These are phyloP conservation scores for Beauveria sp. DNA, from an alignment of 2,329 filamentous ascomycete genomes.

Conservation along the genomic window DNA sequence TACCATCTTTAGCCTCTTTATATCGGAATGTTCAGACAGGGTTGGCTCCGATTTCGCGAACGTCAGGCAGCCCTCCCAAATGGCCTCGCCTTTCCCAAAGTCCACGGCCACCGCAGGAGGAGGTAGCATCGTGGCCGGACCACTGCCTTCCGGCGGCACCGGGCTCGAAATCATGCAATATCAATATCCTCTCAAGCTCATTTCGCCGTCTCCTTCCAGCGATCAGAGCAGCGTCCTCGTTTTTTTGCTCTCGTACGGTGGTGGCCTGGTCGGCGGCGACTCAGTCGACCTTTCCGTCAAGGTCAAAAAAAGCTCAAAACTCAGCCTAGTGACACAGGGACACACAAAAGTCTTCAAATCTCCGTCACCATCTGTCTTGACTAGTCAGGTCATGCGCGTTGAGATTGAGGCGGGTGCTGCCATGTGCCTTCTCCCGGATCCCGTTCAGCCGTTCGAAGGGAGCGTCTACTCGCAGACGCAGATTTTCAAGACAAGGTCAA, in stretches of 20 bases:
- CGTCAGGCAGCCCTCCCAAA: constrained; percentile 16
- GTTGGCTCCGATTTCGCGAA: not conserved
- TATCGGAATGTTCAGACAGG: not conserved
- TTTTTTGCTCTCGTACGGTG: constrained; percentile 90
- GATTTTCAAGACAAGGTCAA: constrained; percentile 56
- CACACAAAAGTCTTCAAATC: constrained; percentile 96
- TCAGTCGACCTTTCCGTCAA: constrained; percentile 64
- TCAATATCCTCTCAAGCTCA: constrained; percentile 90
- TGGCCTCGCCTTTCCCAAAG: constrained; percentile 67
- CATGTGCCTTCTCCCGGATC: constrained; percentile 73
- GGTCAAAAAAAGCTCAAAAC: constrained; percentile 55
- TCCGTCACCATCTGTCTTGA: constrained; percentile 43
- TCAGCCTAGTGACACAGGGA: constrained; percentile 64
- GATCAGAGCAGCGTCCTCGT: constrained; percentile 65
- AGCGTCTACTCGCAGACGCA: constrained; percentile 83
- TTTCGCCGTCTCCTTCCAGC: constrained; percentile 65
- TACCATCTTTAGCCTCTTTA: not conserved
- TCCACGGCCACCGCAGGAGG: constrained; percentile 69
- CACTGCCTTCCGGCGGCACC: constrained; percentile 64
- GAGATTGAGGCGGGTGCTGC: constrained; percentile 42
- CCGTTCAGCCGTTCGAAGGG: constrained; percentile 80
- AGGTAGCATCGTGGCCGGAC: constrained; percentile 66
- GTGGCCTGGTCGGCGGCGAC: constrained; percentile 85
- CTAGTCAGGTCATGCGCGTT: constrained; percentile 49
- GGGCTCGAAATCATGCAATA: constrained; percentile 71